Evolutionary conservation across 2,329 filamentous ascomycete species (phyloP), one percentile per base, ranked within the genome.

Genomic region (Colletotrichum shisoi): DNA sequence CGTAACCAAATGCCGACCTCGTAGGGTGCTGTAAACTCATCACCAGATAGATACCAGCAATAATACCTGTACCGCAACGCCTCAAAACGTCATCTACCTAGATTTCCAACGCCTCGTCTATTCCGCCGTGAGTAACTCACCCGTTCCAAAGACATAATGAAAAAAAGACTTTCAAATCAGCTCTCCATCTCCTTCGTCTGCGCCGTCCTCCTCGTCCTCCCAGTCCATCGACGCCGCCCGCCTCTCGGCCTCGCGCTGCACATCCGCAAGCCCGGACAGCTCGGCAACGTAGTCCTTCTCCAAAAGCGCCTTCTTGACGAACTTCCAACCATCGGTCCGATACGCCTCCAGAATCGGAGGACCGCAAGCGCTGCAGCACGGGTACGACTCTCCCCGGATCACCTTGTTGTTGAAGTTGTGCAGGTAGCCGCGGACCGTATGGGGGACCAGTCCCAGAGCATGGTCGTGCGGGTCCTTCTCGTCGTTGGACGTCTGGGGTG

Each of bases 301-400:
- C 67, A 88, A 86, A 15, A 95, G 78, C 0, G 92, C 92, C 64
- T 84, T 83, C 80, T 89, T 89, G 40, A 95, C 87, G 75, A 96
- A 96, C 0, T 82, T 85, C 91, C 92, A 96, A 0, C 89, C 89
- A 52, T 89, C 85, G 2, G 78, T 76, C 52, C 86, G 83, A 75
- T 94, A 95, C 1, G 87, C 87, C 0, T 84, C 81, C 1, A 94
- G 77, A 34, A 96, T 87, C 49, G 84, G 87, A 40, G 85, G 84
- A 70, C 90, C 92, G 73, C 92, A 96, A 2, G 91, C 92, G 56
- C 91, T 93, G 77, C 92, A 96, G 76, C 88, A 89, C 63, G 93
- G 89, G 76, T 94, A 96, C 0, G 91, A 90, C 71, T 87, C 84
- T 9, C 91, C 91, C 60, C 85, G 87, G 71, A 95, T 89, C 44